These are phyloP conservation scores for Heterobasidion irregulare DNA, from an alignment of 1,284 basidiomycete species.

Conservation along the genomic window DNA sequence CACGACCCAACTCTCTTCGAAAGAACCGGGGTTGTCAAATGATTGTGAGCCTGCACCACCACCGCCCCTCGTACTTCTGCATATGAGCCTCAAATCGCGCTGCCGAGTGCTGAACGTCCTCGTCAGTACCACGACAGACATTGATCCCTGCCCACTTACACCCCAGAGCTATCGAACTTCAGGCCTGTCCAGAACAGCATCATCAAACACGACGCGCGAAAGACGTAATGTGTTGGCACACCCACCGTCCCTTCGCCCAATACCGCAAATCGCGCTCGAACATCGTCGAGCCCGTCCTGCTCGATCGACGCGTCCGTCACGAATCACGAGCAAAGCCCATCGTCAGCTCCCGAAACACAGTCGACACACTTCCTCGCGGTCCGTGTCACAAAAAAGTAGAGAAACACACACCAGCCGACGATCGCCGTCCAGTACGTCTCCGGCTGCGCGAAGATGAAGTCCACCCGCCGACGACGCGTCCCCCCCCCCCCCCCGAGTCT, in stretches of 20 bases:
- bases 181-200: conserved; percentile 34
- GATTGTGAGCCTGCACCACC: too few relatives aligned
- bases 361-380: neutral
- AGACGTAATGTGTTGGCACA: neutral
- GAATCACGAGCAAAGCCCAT: too few relatives aligned
- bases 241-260: conserved; percentile 58
- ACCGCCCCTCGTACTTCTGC: too few relatives aligned
- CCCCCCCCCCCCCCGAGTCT: too few relatives aligned
- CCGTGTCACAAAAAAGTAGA: too few relatives aligned
- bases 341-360: too few relatives aligned
- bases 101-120: conserved; percentile 40
- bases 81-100: conserved; percentile 51
- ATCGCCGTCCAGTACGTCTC: conserved; percentile 73
- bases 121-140: conserved; percentile 1
- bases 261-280: conserved; percentile 73
- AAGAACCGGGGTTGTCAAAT: too few relatives aligned
- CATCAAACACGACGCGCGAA: conserved; percentile 1
- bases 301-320: neutral
- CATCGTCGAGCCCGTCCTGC: conserved; percentile 74
- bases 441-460: conserved; percentile 65
- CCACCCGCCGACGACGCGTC: conserved; percentile 46
- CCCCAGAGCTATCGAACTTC: conserved; percentile 75
- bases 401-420: conserved; percentile 55
- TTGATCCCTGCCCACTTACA: conserved; percentile 35
- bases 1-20: too few relatives aligned